Conservation (phyloP, 2,329 filamentous ascomycete genomes). For the Aspergillus puulaauensis region DNA sequence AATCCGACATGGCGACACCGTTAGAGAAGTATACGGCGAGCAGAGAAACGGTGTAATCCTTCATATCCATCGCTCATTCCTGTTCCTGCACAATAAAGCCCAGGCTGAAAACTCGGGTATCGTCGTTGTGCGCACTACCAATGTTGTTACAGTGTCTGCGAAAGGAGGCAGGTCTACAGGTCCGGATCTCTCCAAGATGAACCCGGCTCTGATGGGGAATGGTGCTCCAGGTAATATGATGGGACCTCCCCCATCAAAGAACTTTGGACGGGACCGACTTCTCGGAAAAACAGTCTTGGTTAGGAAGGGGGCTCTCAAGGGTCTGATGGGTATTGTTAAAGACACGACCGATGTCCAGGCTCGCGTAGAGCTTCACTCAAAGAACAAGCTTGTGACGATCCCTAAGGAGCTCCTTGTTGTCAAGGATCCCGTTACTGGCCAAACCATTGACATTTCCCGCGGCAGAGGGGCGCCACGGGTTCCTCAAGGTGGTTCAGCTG, state of each 20-base stretch:
- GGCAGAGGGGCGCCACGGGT: conserved; percentile 45
- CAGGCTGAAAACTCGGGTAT: conserved; percentile 85
- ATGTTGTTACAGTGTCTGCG: conserved; percentile 87
- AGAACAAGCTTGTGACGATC: conserved; percentile 86
- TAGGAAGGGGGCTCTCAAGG: conserved; percentile 85
- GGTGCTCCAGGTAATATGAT: conserved; percentile 50
- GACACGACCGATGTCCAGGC: conserved; percentile 85
- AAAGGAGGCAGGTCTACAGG: conserved; percentile 79
- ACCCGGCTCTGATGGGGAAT: conserved; percentile 79
- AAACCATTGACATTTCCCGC: conserved; percentile 69
- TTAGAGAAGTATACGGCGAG: conserved; percentile 86
- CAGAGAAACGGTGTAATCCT: conserved; percentile 83
- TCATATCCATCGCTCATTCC: conserved; percentile 88
- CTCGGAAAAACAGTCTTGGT: conserved; percentile 92
- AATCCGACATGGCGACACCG: conserved; percentile 85
- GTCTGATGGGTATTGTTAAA: conserved; percentile 90
- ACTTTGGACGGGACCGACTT: conserved; percentile 73
- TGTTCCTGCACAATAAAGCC: conserved; percentile 84
- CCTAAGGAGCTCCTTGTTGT: conserved; percentile 78
- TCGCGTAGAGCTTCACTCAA: conserved; percentile 89
- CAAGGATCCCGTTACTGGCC: conserved; percentile 77
- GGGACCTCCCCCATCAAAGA: conserved; percentile 64
- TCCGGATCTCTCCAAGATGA: conserved; percentile 86
- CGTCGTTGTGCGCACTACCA: conserved; percentile 81
- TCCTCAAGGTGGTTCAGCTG: conserved; percentile 48